Conservation (phyloP, 768 basidiomycete species). For the Candolleomyces eurysporus region DNA sequence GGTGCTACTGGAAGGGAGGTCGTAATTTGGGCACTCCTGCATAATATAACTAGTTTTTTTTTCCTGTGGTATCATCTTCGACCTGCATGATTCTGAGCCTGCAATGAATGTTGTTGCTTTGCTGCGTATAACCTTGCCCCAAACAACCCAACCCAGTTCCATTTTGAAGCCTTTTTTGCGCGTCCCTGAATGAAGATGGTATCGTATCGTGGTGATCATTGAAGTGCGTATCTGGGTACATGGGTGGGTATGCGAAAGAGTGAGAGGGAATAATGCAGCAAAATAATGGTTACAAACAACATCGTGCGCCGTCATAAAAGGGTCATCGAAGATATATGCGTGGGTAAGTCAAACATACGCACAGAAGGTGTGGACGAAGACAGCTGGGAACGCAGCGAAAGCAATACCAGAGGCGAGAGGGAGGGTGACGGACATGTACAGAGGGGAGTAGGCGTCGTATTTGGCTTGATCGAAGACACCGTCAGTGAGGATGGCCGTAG, state of each 20-base stretch:
- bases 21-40: conserved; percentile 66
- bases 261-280: not conserved
- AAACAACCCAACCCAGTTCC: too few species aligned
- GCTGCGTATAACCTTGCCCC: too few species aligned
- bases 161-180: too few species aligned
- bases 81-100: not conserved
- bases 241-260: not conserved
- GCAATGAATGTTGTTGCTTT: too few species aligned
- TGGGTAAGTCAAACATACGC: conserved; percentile 32
- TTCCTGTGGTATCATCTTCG: conserved; percentile 13
- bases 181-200: not conserved
- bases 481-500: conserved; percentile 55
- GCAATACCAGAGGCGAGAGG: conserved; percentile 69
- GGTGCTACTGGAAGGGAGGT: conserved; percentile 80
- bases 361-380: conserved; percentile 79
- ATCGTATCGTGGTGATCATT: not conserved
- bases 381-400: conserved; percentile 72
- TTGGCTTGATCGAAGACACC: conserved; percentile 62
- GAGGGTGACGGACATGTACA: conserved; percentile 68
- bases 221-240: not conserved
- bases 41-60: conserved; percentile 20
- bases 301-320: not conserved
- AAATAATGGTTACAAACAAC: not conserved
- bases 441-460: conserved; percentile 78
- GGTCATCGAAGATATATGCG: not conserved